phyloP scores from a whole-genome alignment of 2,329 filamentous ascomycete genomes.

The Beauveria sp. region DNA sequence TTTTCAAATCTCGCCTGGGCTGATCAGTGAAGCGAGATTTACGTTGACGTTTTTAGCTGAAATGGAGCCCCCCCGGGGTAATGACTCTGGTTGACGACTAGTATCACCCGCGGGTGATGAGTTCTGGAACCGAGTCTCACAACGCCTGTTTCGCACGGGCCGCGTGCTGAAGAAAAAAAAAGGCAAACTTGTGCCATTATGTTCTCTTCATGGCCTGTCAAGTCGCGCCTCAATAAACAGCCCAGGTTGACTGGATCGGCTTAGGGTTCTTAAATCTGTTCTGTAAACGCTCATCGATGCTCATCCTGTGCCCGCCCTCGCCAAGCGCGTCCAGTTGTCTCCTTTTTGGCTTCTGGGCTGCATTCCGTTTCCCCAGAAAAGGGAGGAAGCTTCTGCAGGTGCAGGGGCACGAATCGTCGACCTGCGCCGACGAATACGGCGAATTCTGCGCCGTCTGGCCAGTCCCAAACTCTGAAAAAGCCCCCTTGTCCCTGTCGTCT shows the following conservation, averaged over 20 bases:
- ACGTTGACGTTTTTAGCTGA: background rate
- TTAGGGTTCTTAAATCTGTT: no score
- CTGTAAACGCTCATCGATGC: no score
- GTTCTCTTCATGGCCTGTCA: no score
- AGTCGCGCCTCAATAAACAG: no score
- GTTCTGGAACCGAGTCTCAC: background rate
- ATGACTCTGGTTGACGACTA: background rate
- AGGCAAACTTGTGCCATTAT: background rate
- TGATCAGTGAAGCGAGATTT: background rate
- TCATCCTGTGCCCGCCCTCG: no score
- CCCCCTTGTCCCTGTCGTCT: background rate
- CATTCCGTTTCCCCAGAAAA: no score
- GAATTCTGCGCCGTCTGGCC: background rate
- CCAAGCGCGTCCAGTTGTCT: no score
- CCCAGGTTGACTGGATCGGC: no score
- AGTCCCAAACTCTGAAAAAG: background rate
- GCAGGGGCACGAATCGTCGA: no score
- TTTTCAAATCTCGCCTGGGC: no score
- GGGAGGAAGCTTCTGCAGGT: no score
- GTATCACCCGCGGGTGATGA: background rate
- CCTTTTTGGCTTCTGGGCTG: no score
- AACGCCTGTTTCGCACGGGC: background rate
- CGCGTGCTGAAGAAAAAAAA: background rate
- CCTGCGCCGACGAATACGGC: background rate
- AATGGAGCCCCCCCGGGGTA: background rate